phyloP scores from a whole-genome alignment of 345 rosid genomes.

The Trapa incisa region DNA sequence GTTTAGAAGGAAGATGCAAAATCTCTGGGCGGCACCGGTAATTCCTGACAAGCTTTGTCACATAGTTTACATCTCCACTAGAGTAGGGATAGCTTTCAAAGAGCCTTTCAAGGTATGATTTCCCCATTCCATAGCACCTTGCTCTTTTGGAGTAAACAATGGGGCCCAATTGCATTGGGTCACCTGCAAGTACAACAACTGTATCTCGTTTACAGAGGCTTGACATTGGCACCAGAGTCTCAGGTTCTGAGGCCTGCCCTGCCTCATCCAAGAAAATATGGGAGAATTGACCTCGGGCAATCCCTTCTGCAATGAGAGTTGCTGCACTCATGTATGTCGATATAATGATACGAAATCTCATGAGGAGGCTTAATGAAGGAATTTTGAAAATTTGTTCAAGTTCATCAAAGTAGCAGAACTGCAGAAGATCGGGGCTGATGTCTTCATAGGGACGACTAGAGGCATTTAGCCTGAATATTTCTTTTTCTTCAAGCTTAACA shows the following conservation, averaged over 20 bases:
- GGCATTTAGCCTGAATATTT: conserved; percentile 83
- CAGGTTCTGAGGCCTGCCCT: conserved; percentile 97
- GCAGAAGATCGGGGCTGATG: conserved; percentile 40
- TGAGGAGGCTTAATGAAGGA: conserved; percentile 51
- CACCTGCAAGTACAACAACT: conserved; percentile 92
- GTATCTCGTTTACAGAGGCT: conserved; percentile 47
- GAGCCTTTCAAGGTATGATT: conserved; percentile 75
- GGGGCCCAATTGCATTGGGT: conserved; percentile 94
- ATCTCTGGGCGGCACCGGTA: conserved; percentile 78
- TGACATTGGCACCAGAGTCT: conserved; percentile 69
- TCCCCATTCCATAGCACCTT: conserved; percentile 44
- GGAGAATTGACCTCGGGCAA: conserved; percentile 70
- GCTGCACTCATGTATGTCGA: conserved; percentile 85
- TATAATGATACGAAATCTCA: conserved; percentile 42
- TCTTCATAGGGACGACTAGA: conserved; percentile 60
- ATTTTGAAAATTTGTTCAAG: conserved; percentile 43
- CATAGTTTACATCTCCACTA: conserved; percentile 45
- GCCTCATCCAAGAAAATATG: conserved; percentile 92
- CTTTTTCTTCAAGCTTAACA: conserved; percentile 33
- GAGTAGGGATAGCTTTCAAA: conserved; percentile 43
- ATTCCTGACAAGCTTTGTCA: conserved; percentile 61
- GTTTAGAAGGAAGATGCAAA: conserved; percentile 65
- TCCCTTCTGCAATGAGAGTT: conserved; percentile 64
- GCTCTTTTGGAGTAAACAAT: conserved; percentile 70
- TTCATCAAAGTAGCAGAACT: conserved; percentile 65